A percentile compares a stretch with the other conserved stretches of the same genome.
Evolutionary conservation across 768 basidiomycete species (phyloP).

Genomic region (Goffeauzyma gilvescens): DNA sequence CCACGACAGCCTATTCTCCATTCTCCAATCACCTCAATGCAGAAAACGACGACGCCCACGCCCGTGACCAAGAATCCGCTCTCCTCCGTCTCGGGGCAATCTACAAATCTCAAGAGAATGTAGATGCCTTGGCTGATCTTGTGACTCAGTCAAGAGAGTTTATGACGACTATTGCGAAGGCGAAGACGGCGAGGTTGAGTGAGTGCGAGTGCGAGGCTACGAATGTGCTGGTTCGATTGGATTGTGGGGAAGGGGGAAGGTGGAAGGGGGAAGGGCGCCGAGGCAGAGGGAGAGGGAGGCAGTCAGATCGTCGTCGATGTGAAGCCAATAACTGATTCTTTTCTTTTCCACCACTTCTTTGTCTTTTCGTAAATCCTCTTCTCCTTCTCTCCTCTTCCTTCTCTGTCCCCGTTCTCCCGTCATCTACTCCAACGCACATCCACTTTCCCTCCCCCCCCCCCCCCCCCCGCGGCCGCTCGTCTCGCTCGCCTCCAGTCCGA

Average conservation of each 20-base stretch:
- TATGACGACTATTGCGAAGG: slow-evolving; percentile 88
- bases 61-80: slow-evolving; percentile 74
- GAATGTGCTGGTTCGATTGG: no score
- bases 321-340: no score
- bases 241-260: no score
- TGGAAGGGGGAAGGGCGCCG: no score
- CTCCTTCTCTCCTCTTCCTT: neutral
- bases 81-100: slow-evolving; percentile 69
- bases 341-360: no score
- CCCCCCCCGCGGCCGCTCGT: neutral
- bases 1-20: no score
- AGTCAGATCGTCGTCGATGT: no score
- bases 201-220: no score
- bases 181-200: slow-evolving; percentile 94
- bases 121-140: slow-evolving; percentile 63
- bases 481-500: slow-evolving; percentile 42
- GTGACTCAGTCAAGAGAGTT: slow-evolving; percentile 65
- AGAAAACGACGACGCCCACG: no score
- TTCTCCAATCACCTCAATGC: no score
- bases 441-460: neutral
- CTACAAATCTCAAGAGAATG: slow-evolving; percentile 75
- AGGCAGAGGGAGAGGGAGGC: no score
- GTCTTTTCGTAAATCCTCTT: slow-evolving; percentile 1
- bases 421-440: neutral
- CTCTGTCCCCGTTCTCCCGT: neutral